Evolutionary conservation across 768 basidiomycete genomes (phyloP).

Genomic region (Phanerochaete sordida): DNA sequence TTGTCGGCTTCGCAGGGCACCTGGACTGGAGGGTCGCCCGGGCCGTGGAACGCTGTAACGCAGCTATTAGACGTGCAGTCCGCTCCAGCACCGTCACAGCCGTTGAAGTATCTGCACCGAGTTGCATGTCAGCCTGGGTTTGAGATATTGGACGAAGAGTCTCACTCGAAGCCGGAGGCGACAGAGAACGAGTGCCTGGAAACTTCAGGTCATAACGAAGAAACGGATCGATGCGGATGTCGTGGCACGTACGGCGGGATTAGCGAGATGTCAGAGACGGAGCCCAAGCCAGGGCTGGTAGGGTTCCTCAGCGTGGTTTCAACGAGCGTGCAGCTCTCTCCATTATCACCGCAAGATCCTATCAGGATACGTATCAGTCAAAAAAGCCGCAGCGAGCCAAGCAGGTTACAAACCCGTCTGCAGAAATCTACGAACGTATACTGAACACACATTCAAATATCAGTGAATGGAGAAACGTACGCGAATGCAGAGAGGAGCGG

Average conservation of each 20-base stretch:
- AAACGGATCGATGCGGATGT: neutral
- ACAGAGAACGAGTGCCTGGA: conserved; percentile 38
- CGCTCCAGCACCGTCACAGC: conserved; percentile 40
- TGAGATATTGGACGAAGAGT: neutral
- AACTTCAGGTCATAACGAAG: neutral
- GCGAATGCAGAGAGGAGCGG: conserved; percentile 36
- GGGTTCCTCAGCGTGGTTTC: conserved; percentile 38
- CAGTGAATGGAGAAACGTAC: conserved; percentile 24
- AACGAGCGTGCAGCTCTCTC: conserved; percentile 36
- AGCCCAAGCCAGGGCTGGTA: conserved; percentile 27
- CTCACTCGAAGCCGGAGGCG: conserved; percentile 36
- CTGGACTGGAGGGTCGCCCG: conserved; percentile 35
- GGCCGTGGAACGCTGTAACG: conserved; percentile 33
- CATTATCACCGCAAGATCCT: conserved; percentile 36
- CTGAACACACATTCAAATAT: neutral
- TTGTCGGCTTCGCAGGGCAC: conserved; percentile 35
- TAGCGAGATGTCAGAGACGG: conserved; percentile 34
- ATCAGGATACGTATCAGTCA: neutral
- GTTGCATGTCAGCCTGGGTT: neutral
- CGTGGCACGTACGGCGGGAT: conserved; percentile 36
- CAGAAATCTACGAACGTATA: conserved; percentile 3
- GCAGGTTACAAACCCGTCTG: neutral
- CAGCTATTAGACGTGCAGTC: conserved; percentile 37
- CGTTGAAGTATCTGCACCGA: conserved; percentile 34
- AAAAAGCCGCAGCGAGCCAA: no score